These are phyloP conservation scores for Cryphonectria nitschkei DNA, from an alignment of 2,329 filamentous ascomycete species.

Conservation along the genomic window DNA sequence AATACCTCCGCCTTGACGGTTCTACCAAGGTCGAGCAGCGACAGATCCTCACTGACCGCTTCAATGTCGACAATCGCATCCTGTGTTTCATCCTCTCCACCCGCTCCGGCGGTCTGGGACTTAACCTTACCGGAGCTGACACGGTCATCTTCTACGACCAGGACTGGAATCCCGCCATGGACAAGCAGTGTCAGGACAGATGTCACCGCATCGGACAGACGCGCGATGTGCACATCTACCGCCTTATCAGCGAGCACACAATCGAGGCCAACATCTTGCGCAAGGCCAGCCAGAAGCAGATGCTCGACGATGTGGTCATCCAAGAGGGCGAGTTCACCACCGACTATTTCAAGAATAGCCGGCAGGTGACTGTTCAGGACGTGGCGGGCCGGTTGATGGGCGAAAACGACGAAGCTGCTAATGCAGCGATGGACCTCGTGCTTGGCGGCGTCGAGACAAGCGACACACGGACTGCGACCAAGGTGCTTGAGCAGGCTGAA, in stretches of 20 bases:
- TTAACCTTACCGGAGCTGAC: conserved; percentile 95
- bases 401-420: conserved; percentile 72
- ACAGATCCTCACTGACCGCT: conserved; percentile 92
- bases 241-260: conserved; percentile 88
- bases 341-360: conserved; percentile 78
- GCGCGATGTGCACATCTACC: conserved; percentile 96
- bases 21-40: conserved; percentile 94
- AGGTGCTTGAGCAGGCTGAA: conserved; percentile 85
- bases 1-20: conserved; percentile 95
- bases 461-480: conserved; percentile 65
- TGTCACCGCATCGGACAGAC: conserved; percentile 98
- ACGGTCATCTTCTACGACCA: conserved; percentile 99
- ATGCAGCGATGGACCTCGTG: conserved; percentile 83
- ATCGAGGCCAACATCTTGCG: conserved; percentile 98
- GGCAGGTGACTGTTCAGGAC: conserved; percentile 69
- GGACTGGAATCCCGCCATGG: conserved; percentile 99
- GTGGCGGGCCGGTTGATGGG: conserved; percentile 64
- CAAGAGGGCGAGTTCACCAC: conserved; percentile 98
- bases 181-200: conserved; percentile 97
- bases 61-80: conserved; percentile 93
- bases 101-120: conserved; percentile 89
- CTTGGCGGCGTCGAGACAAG: conserved; percentile 68
- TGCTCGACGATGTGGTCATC: conserved; percentile 97
- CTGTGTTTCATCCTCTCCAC: conserved; percentile 95
- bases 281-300: conserved; percentile 95